Conservation (phyloP, 371 early-diverging fungal species). For the Mortierella sp. region DNA sequence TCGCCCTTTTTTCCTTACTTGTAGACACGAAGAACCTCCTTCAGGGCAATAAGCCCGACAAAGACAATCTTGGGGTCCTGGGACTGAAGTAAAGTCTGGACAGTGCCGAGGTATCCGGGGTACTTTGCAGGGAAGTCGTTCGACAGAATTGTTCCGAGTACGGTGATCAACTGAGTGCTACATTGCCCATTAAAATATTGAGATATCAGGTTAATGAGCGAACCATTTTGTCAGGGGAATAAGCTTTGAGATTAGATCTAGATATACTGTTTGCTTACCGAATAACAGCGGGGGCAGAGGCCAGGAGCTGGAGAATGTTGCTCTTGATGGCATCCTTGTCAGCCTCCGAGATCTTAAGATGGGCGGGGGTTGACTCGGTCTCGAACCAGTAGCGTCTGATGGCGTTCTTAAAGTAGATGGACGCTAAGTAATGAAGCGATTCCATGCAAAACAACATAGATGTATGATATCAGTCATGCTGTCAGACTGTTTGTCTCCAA, state of each 20-base stretch:
- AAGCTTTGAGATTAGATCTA: neutral
- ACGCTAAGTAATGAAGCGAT: conserved; percentile 65
- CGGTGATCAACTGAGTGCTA: conserved; percentile 83
- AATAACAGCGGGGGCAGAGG: conserved; percentile 66
- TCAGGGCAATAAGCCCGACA: conserved; percentile 82
- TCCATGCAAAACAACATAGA: neutral
- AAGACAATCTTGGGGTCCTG: conserved; percentile 75
- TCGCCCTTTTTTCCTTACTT: conserved; percentile 67
- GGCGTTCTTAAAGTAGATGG: conserved; percentile 96
- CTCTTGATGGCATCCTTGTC: conserved; percentile 81
- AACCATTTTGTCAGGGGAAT: neutral
- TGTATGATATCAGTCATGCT: neutral
- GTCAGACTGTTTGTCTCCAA: neutral
- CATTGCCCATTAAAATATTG: neutral
- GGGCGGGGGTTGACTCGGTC: conserved; percentile 50
- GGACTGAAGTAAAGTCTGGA: conserved; percentile 74
- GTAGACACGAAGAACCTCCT: conserved; percentile 85
- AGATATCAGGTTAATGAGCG: neutral
- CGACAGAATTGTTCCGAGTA: conserved; percentile 75
- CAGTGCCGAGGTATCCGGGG: conserved; percentile 82
- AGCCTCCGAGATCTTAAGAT: conserved; percentile 69
- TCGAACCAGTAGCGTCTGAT: conserved; percentile 83
- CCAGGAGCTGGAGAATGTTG: conserved; percentile 83
- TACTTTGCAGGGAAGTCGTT: conserved; percentile 87
- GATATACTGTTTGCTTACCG: conserved; percentile 21